These are phyloP conservation scores for Pachyrhizus erosus DNA, from an alignment of 306 rosid genomes.

Conservation along the genomic window DNA sequence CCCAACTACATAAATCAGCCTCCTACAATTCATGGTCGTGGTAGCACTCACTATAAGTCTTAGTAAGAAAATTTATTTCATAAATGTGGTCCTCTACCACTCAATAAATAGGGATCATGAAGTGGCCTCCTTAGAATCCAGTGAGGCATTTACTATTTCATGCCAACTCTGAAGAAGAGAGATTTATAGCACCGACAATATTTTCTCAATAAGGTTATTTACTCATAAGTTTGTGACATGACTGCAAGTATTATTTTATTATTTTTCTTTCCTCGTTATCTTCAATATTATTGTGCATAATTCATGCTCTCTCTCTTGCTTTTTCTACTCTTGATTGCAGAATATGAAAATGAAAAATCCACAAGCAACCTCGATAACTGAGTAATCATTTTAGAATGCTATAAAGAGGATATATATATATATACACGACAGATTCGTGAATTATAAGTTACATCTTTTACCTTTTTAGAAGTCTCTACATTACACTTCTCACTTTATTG, in stretches of 20 bases:
- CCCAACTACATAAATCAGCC: constrained; percentile 5
- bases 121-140: not conserved
- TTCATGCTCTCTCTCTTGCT: not conserved
- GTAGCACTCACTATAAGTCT: not conserved
- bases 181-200: not conserved
- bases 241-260: not conserved
- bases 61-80: not conserved
- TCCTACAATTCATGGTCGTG: constrained; percentile 39
- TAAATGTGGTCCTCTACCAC: not conserved
- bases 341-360: not conserved
- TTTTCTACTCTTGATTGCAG: not conserved
- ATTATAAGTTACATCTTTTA: not conserved
- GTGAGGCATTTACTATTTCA: not conserved
- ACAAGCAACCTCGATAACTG: not conserved
- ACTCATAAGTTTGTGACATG: not conserved
- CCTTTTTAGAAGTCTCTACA: not conserved
- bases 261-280: not conserved
- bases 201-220: not conserved
- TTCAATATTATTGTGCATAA: not conserved
- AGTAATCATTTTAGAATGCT: not conserved
- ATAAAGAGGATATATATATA: not conserved
- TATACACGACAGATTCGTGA: not conserved
- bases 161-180: not conserved
- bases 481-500: not conserved
- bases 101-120: constrained; percentile 17